A percentile compares a stretch with the other conserved stretches of the same genome.
These are phyloP conservation scores for Trichoderma reesei DNA, from an alignment of 495 filamentous ascomycete species.

Conservation along the genomic window DNA sequence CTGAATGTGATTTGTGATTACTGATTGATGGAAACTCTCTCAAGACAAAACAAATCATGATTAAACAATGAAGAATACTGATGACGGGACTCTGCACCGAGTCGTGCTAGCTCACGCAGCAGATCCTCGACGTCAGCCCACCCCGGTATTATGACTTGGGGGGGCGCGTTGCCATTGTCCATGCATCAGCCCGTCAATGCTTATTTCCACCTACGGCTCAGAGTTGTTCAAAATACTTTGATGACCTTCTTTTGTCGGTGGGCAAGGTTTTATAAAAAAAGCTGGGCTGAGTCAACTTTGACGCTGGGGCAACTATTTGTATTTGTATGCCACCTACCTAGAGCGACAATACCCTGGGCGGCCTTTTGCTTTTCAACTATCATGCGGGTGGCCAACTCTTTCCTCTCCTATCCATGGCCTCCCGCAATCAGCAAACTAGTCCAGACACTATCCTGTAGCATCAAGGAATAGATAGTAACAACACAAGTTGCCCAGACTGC, in stretches of 20 bases:
- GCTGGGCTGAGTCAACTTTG: too few species aligned
- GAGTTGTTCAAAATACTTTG: neutral
- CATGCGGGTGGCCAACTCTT: too few species aligned
- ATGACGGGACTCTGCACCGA: neutral
- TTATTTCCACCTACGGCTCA: neutral
- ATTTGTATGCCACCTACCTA: too few species aligned
- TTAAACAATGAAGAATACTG: neutral
- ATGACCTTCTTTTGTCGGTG: neutral
- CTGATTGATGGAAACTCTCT: neutral
- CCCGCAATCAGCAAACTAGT: too few species aligned
- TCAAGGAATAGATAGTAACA: too few species aligned
- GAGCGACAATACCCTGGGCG: too few species aligned
- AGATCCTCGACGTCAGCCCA: neutral
- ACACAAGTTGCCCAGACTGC: too few species aligned
- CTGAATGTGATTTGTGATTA: neutral
- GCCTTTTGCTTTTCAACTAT: too few species aligned
- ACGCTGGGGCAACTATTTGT: too few species aligned
- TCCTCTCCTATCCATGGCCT: too few species aligned
- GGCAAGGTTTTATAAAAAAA: too few species aligned
- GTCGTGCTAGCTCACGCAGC: neutral
- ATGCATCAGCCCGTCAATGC: conserved; percentile 1
- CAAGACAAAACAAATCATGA: neutral
- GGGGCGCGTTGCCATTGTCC: neutral
- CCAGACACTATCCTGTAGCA: too few species aligned
- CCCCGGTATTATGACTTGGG: neutral